Conservation (phyloP, 805 yeast species). For the Metschnikowia colocasiae region DNA sequence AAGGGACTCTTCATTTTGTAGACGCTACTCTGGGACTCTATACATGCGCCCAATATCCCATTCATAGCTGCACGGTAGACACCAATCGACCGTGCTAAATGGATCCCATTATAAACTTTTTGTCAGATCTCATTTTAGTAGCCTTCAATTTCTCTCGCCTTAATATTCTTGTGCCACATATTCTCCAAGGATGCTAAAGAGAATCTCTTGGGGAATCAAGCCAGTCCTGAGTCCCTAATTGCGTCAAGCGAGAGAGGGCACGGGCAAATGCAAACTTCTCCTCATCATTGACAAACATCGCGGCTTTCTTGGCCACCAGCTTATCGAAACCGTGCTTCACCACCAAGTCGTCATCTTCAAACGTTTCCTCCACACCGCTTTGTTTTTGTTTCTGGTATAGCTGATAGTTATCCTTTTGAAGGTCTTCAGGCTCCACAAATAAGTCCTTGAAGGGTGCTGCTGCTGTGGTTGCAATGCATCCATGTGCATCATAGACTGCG, state of each 20-base stretch:
- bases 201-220: slow-evolving; percentile 42
- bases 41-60: no score
- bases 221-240: slow-evolving; percentile 95
- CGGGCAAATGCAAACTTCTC: slow-evolving; percentile 96
- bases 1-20: no score
- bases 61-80: no score
- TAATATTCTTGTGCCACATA: no score
- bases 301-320: slow-evolving; percentile 64
- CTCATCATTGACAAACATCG: slow-evolving; percentile 86
- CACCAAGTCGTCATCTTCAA: slow-evolving; percentile 59
- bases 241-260: slow-evolving; percentile 84
- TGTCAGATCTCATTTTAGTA: no score
- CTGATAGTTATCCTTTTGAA: slow-evolving; percentile 45
- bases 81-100: no score
- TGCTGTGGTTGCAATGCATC: slow-evolving; percentile 83
- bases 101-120: no score
- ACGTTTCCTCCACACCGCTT: slow-evolving; percentile 35
- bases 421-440: slow-evolving; percentile 77
- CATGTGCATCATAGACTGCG: slow-evolving; percentile 91
- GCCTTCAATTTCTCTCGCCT: background rate
- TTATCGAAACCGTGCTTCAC: slow-evolving; percentile 75
- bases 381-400: slow-evolving; percentile 40
- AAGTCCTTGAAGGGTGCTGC: slow-evolving; percentile 81
- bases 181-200: background rate
- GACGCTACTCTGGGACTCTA: no score